Evolutionary conservation across 1,139 yeast species (phyloP), one percentile per base, ranked within the genome.

Genomic region (Citeromyces hawaiiensis): DNA sequence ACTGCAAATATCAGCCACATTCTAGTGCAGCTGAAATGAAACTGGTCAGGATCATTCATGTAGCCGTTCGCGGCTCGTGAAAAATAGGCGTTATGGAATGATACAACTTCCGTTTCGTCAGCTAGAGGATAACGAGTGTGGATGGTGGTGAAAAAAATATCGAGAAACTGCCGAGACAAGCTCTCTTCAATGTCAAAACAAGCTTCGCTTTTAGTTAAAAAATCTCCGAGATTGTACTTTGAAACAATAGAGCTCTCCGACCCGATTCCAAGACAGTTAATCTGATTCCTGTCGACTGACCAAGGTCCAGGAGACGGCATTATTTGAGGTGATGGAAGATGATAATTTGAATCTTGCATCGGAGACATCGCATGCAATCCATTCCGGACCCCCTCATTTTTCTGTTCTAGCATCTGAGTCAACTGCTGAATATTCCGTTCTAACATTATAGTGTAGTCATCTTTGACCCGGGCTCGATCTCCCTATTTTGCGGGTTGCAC

Each of bases 401-500:
- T 48, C 48, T 38, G 48, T 45, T 61, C 66, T 19, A 70, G 48
- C 19, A 68, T 41, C 38, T 60, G 63, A 44, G 75, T 79, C 38
- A 75, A 49, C 41, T 62, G 65, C 39, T 60, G 62, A 17, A 75
- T 60, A 47, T 69, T 70, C 41, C 65, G 67, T 47, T 75, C 81
- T 39, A 75, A 48, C 48, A 70, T 62, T 13, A 59, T 40, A 1
- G 78, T 72, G 46, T 74, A 73, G 29, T 71, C 76, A 45, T 71
- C 74, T 48, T 67, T 69, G 13, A 53, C 56, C 15, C 60, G 59
- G 1, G 57, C 49, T 42, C 54, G 57, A 18, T 48, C 49, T 1
- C 67, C 63, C 43, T 75, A 75, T 40, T 72, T 62, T 4, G 72
- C 72, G 0, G 82, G 82, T 48, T 75, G 78, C 3, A 73, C 60